A percentile compares a stretch with the other conserved stretches of the same genome.
Evolutionary conservation across 2,329 filamentous ascomycete genomes (phyloP).

Genomic region (Microdochium paspali): DNA sequence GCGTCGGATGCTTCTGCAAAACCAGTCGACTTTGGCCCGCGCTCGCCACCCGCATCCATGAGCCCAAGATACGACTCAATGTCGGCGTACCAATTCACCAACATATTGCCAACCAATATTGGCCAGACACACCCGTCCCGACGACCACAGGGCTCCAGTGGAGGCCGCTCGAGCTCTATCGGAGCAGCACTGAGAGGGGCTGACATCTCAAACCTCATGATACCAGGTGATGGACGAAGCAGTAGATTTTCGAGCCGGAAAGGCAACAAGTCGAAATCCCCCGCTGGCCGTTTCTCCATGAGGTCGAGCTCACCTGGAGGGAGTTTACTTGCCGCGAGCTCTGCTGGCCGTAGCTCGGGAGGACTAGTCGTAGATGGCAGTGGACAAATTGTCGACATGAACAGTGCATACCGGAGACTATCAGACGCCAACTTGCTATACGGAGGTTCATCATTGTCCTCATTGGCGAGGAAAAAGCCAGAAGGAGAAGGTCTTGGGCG

Average conservation of each 20-base stretch:
- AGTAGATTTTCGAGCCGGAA: constrained; percentile 29
- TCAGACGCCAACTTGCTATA: constrained; percentile 62
- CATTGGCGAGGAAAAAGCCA: constrained; percentile 46
- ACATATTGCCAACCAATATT: constrained; percentile 43
- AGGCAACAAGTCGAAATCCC: constrained; percentile 43
- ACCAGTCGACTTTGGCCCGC: constrained; percentile 36
- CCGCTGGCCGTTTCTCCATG: constrained; percentile 37
- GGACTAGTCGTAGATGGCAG: constrained; percentile 46
- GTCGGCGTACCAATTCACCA: constrained; percentile 51
- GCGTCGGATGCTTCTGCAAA: constrained; percentile 43
- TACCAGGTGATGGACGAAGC: constrained; percentile 34
- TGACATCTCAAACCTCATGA: constrained; percentile 38
- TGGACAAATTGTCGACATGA: constrained; percentile 56
- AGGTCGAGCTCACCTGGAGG: constrained; percentile 36
- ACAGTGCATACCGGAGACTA: constrained; percentile 58
- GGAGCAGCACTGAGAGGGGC: constrained; percentile 43
- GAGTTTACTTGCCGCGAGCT: constrained; percentile 23
- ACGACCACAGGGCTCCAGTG: constrained; percentile 21
- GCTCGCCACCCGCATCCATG: constrained; percentile 17
- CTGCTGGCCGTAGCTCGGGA: constrained; percentile 25
- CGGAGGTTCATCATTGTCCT: constrained; percentile 53
- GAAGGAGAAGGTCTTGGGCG: constrained; percentile 37
- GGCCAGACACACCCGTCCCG: constrained; percentile 35
- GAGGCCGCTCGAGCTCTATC: constrained; percentile 29
- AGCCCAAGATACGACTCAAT: constrained; percentile 29